Evolutionary conservation across 1,284 basidiomycete species (phyloP).

Genomic region (Retiboletus fuscus): DNA sequence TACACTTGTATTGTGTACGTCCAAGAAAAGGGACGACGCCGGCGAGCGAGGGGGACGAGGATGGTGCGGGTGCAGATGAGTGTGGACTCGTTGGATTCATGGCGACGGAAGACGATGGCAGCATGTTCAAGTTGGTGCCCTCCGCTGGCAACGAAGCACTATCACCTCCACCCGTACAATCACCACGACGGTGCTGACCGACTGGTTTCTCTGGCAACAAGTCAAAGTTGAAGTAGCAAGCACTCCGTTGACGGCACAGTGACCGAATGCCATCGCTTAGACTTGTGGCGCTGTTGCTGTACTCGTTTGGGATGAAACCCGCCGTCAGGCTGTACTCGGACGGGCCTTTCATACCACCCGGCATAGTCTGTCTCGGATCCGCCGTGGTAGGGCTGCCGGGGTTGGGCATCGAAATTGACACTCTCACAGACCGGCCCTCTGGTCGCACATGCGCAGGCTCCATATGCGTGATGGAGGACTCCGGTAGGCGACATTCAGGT

Average conservation of each 20-base stretch:
- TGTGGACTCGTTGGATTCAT: conserved; percentile 1
- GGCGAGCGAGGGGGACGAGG: conserved; percentile 19
- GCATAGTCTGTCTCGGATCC: conserved; percentile 19
- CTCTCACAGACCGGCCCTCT: conserved; percentile 13
- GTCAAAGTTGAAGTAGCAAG: conserved; percentile 46
- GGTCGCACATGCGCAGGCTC: conserved; percentile 38
- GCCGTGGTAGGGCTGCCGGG: background rate
- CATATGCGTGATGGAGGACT: conserved; percentile 44
- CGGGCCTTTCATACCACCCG: background rate
- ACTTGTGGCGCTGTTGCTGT: conserved; percentile 25
- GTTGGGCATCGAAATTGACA: background rate
- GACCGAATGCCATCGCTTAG: conserved; percentile 24
- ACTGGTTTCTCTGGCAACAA: conserved; percentile 31
- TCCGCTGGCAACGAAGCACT: background rate
- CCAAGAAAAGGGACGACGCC: conserved; percentile 31
- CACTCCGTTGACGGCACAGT: conserved; percentile 34
- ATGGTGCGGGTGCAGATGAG: background rate
- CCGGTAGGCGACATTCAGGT: conserved; percentile 43
- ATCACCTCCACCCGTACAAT: conserved; percentile 5
- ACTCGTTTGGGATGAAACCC: conserved; percentile 43
- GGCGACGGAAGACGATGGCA: background rate
- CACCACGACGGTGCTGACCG: conserved; percentile 3
- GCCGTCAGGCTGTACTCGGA: conserved; percentile 44
- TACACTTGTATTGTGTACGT: conserved; percentile 48
- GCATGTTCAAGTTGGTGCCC: background rate